A percentile compares a stretch with the other conserved stretches of the same genome.
Conservation (phyloP, 768 basidiomycete genomes). For the Suillus clintonianus region DNA sequence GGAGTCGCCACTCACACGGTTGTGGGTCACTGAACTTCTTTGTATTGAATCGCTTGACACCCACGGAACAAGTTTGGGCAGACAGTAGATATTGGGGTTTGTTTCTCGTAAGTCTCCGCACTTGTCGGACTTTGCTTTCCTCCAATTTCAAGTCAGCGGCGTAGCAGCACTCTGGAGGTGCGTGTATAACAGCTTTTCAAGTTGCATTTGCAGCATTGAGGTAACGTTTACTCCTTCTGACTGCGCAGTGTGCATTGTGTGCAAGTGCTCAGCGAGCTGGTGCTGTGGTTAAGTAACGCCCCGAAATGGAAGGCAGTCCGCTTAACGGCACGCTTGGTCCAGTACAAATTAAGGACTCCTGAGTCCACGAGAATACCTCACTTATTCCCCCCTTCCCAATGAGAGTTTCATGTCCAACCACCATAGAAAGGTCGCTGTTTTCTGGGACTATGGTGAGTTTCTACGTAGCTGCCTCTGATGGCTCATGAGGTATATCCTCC, state of each 20-base stretch:
- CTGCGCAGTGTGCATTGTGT: neutral
- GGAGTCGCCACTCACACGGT: neutral
- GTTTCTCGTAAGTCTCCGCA: neutral
- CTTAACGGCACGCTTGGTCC: constrained; percentile 5
- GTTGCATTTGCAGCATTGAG: neutral
- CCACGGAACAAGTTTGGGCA: neutral
- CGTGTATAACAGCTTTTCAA: neutral
- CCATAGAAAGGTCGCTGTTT: constrained; percentile 43
- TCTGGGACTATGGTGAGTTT: constrained; percentile 37
- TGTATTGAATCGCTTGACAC: neutral
- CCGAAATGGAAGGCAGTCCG: constrained; percentile 11
- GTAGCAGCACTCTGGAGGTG: neutral
- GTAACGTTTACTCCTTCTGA: neutral
- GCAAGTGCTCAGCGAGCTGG: neutral
- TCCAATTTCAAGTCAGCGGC: neutral
- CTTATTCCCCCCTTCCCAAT: neutral
- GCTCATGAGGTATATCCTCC: constrained; percentile 7
- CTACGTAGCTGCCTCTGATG: neutral
- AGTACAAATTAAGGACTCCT: constrained; percentile 24
- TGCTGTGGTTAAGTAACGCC: neutral
- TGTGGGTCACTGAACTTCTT: neutral
- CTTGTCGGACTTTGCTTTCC: neutral
- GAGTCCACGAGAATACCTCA: neutral
- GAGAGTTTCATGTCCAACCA: constrained; percentile 34
- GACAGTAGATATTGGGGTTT: neutral